Evolutionary conservation across 257 asterid species (phyloP), one percentile per base, ranked within the genome.

Genomic region (Euphrasia confusa): DNA sequence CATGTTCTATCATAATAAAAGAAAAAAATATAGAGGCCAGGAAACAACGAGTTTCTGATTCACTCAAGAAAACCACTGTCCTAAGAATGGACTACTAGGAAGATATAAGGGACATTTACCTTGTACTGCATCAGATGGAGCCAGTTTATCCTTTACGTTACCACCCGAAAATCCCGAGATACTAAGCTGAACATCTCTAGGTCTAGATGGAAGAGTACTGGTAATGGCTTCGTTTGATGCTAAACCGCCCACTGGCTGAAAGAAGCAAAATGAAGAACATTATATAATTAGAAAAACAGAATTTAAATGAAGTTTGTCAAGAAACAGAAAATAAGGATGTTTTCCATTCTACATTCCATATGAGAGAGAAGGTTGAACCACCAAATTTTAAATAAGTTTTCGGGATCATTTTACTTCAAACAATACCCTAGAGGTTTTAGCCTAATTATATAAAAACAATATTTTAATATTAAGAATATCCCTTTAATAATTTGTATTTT

Each of bases 191-290:
- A 72, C 81, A 66, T 78, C 81, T 54, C 58, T 84, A 57, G 69
- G 82, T 71, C 78, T 85, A 68, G 99, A 82, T 48, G 95, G 96
- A 79, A 89, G 87, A 40, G 99, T 89, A 64, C 74, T 77, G 61
- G 73, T 79, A 73, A 78, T 74, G 2, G 42, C 42, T 66, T 80
- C 91, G 12, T 61, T 79, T 72, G 82, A 72, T 55, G 75, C 63
- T 55, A 78, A 63, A 74, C 72, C 78, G 62, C 77, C 88, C 57
- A 65, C 48, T 9, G 49, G 73, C 89, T 86, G 77, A 67, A 76
- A 67, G 58, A 61, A 15, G 27, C 21, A 8, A 45, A 65, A 69
- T 33, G 67, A 54, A 61, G 56, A 61, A 35, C 63, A 26, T 26
- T 42, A 21, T 6, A 64, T 6, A 64, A 53, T 71, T 48, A 48